Conservation (phyloP, 2,329 filamentous ascomycete species). For the Lecanosticta acicola region DNA sequence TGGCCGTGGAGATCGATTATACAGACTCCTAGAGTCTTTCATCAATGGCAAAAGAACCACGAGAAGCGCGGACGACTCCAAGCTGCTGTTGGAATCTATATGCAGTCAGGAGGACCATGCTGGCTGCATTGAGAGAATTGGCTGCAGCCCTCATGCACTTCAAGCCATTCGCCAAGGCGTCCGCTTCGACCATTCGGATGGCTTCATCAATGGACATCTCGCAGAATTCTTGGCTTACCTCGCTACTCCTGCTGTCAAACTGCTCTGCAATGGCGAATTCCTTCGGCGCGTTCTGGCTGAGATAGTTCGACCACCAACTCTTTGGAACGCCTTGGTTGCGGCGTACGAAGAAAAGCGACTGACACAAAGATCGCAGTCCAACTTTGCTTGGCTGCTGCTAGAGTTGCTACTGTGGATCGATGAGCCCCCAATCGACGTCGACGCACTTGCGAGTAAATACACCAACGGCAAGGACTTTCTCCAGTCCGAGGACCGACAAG, state of each 20-base stretch:
- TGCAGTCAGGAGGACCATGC: constrained; percentile 38
- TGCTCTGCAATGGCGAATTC: constrained; percentile 47
- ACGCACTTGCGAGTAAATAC: constrained; percentile 10
- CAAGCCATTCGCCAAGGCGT: constrained; percentile 38
- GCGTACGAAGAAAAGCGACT: constrained; percentile 26
- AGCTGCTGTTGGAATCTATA: constrained; percentile 47
- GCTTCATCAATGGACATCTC: constrained; percentile 42
- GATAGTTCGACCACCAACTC: constrained; percentile 48
- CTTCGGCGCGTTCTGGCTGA: constrained; percentile 43
- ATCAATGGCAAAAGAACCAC: constrained; percentile 38
- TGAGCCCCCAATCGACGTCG: constrained; percentile 21
- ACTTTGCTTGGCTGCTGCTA: constrained; percentile 38
- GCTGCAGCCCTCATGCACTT: constrained; percentile 34
- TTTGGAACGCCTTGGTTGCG: constrained; percentile 49
- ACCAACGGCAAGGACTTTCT: constrained; percentile 21
- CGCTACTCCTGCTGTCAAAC: constrained; percentile 42
- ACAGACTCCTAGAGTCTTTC: constrained; percentile 37
- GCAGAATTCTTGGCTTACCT: constrained; percentile 35
- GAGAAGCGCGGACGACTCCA: constrained; percentile 36
- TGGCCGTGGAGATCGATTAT: neutral
- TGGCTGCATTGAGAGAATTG: constrained; percentile 39
- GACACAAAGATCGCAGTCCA: constrained; percentile 21
- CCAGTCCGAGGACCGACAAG: constrained; percentile 24
- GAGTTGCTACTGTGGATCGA: constrained; percentile 43
- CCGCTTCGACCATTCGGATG: constrained; percentile 39